These are phyloP conservation scores for Aspergillus brunneoviolaceus DNA, from an alignment of 2,329 filamentous ascomycete species.

Conservation along the genomic window DNA sequence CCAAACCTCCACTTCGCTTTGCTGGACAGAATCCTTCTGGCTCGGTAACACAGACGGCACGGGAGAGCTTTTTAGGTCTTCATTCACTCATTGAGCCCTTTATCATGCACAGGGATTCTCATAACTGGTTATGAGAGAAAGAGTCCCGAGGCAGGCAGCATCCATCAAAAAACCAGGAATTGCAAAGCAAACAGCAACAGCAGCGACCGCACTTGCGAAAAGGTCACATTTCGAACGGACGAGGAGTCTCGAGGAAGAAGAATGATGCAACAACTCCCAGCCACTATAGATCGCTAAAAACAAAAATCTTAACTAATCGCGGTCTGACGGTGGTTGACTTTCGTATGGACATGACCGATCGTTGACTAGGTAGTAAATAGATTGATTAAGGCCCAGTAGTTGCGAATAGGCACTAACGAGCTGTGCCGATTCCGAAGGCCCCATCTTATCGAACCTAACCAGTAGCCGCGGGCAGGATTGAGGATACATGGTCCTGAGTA, in stretches of 20 bases:
- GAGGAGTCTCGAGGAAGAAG: neutral
- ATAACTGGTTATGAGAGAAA: neutral
- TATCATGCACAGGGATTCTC: neutral
- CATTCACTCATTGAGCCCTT: neutral
- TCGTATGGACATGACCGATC: neutral
- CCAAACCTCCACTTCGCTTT: conserved; percentile 1
- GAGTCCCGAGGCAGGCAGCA: neutral
- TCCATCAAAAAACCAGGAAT: neutral
- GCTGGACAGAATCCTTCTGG: neutral
- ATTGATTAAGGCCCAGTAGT: neutral
- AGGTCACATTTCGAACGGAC: neutral
- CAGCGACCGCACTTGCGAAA: neutral
- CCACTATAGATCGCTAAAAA: neutral
- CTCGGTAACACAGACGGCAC: conserved; percentile 5
- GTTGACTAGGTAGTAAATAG: neutral
- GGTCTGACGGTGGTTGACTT: neutral
- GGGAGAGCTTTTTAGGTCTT: neutral
- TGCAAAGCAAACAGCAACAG: neutral
- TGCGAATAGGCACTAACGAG: neutral
- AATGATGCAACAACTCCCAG: neutral
- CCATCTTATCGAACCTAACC: neutral
- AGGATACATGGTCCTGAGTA: conserved; percentile 4
- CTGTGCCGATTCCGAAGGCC: neutral
- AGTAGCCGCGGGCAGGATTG: conserved; percentile 1
- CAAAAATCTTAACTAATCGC: neutral